A percentile compares a stretch with the other conserved stretches of the same genome.
Evolutionary conservation across 2,329 filamentous ascomycete genomes (phyloP).

Genomic region (Trichoderma harzianum): DNA sequence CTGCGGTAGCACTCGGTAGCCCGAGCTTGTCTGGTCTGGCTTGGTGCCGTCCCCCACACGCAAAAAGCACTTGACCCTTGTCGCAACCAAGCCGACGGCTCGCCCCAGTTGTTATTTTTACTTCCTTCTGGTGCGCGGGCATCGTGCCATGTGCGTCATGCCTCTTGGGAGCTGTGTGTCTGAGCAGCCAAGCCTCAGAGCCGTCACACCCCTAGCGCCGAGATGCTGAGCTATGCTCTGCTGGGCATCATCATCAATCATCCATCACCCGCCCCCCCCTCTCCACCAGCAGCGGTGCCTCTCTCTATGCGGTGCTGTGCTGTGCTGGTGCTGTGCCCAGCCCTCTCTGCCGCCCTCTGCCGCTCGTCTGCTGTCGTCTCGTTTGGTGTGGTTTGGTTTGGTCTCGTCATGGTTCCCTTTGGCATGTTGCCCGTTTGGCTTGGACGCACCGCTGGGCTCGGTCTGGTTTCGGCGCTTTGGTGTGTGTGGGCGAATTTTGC

Average conservation of each 20-base stretch:
- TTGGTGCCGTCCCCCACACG: slow-evolving; percentile 14
- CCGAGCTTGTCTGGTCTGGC: neutral
- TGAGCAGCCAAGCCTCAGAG: slow-evolving; percentile 11
- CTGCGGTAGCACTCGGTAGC: slow-evolving; percentile 7
- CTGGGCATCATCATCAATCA: slow-evolving; percentile 10
- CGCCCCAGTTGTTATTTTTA: slow-evolving; percentile 22
- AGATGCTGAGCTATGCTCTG: neutral
- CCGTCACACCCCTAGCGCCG: slow-evolving; percentile 15
- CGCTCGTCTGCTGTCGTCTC: neutral
- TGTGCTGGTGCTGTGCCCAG: neutral
- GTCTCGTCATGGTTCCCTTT: neutral
- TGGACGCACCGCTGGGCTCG: neutral
- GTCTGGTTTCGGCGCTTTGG: neutral
- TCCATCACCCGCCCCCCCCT: slow-evolving; percentile 1
- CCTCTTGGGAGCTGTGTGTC: slow-evolving; percentile 6
- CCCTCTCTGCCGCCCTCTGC: neutral
- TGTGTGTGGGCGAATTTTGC: neutral
- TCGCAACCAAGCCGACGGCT: slow-evolving; percentile 18
- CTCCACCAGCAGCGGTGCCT: neutral
- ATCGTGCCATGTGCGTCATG: slow-evolving; percentile 21
- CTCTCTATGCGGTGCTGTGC: neutral
- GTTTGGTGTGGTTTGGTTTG: too few species aligned
- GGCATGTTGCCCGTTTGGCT: neutral
- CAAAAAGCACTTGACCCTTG: neutral
- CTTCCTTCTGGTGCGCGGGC: slow-evolving; percentile 18